Evolutionary conservation across 371 early-diverging fungal species (phyloP), one percentile per base, ranked within the genome.

Genomic region (Nosema muscidifuracis): DNA sequence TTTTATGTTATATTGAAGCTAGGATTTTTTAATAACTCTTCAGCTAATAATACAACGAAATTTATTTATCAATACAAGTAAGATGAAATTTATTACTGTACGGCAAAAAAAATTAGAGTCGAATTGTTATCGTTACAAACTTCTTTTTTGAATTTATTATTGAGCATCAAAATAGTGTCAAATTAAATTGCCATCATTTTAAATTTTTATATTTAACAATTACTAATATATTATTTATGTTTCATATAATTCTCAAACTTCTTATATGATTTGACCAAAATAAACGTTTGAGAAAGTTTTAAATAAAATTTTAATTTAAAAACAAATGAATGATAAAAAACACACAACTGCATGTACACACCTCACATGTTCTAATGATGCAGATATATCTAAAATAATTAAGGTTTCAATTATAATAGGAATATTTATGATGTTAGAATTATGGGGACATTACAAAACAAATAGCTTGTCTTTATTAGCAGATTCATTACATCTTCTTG

Each of bases 401-500:
- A 69, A 51, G 47, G 72, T 78, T 9, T 51, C 67, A 33, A 9
- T 72, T 16, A 47, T 72, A n/a, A 70, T 73, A n/a, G 31, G 33
- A 12, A 51, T 79, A 26, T 80, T 80, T 40, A 80, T 80, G 77
- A 28, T 74, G 16, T 16, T 80, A 22, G 80, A 80, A 61, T 20
- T 80, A 2, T 80, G 77, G 77, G 80, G 80, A 0, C 80, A 80
- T 43, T 77, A 43, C 33, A 64, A 67, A 58, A 69, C 77, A 31
- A 72, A 75, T 26, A 77, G 74, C 24, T 44, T 80, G 34, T 72
- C 77, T 1, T 60, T 80, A 4, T 50, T 80, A 20, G 80, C 80
- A 47, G 80, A 80, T 50, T 63, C 75, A 6, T 20, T 80, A 13
- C 80, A 80, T 63, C 40, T 80, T 6, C 30, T 80, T 24, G 80